Evolutionary conservation across 768 basidiomycete species (phyloP).

Genomic region (Kwoniella dendrophila): DNA sequence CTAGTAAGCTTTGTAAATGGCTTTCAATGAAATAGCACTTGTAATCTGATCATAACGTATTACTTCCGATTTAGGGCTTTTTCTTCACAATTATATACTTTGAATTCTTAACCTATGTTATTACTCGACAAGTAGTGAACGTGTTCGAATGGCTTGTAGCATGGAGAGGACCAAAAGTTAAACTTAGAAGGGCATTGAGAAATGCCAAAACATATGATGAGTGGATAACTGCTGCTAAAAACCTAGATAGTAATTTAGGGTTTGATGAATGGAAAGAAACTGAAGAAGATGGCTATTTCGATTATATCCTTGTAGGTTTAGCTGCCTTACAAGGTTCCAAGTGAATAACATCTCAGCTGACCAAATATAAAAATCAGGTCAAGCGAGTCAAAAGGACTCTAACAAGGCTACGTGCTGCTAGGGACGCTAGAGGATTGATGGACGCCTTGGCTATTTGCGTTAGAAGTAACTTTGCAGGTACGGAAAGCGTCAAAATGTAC

Average conservation of each 20-base stretch:
- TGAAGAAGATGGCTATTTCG: constrained; percentile 88
- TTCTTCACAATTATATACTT: constrained; percentile 79
- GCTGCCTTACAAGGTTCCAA: too few species aligned
- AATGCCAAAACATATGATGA: constrained; percentile 78
- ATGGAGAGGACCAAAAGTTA: constrained; percentile 84
- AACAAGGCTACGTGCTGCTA: constrained; percentile 68
- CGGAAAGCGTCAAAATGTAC: constrained; percentile 84
- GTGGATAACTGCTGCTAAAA: constrained; percentile 81
- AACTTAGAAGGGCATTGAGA: constrained; percentile 72
- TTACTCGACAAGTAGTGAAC: constrained; percentile 89
- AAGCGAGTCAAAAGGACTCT: constrained; percentile 71
- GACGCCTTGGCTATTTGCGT: constrained; percentile 90
- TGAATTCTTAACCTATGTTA: constrained; percentile 76
- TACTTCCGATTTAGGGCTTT: constrained; percentile 68
- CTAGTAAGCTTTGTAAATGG: constrained; percentile 55
- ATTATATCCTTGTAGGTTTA: constrained; percentile 74
- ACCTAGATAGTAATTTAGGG: constrained; percentile 76
- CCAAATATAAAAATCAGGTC: constrained; percentile 8
- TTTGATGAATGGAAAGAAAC: constrained; percentile 86
- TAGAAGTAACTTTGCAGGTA: constrained; percentile 87
- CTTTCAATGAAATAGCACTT: neutral
- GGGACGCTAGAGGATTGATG: constrained; percentile 80
- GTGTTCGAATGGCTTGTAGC: constrained; percentile 89
- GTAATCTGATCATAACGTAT: too few species aligned
- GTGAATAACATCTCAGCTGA: neutral